Conservation (phyloP, 768 basidiomycete genomes). For the Sutorius australiensis region DNA sequence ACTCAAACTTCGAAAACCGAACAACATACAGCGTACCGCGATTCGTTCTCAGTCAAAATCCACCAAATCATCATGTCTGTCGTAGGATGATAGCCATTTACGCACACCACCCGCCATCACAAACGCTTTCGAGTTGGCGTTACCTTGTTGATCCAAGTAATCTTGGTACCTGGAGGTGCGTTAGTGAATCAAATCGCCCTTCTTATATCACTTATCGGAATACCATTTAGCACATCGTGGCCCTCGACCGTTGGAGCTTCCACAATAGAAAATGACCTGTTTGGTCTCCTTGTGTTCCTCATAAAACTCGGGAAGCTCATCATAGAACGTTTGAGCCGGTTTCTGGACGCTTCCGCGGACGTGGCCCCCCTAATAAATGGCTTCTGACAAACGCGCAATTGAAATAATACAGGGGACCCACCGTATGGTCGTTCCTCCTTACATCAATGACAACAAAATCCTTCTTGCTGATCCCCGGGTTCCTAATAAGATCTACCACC, state of each 20-base stretch:
- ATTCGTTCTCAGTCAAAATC: slow-evolving; percentile 16
- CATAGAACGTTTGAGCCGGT: slow-evolving; percentile 49
- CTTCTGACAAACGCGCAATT: neutral
- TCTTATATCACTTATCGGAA: neutral
- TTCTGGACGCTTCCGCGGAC: slow-evolving; percentile 48
- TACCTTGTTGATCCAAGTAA: slow-evolving; percentile 34
- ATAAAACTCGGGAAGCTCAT: slow-evolving; percentile 40
- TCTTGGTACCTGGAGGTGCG: slow-evolving; percentile 45
- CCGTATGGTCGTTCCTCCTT: slow-evolving; percentile 43
- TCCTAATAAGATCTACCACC: slow-evolving; percentile 33
- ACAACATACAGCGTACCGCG: neutral
- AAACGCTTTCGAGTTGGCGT: slow-evolving; percentile 36
- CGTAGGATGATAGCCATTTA: slow-evolving; percentile 35
- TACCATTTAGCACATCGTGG: slow-evolving; percentile 57
- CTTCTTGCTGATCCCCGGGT: slow-evolving; percentile 4
- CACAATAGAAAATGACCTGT: slow-evolving; percentile 53
- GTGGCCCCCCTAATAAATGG: slow-evolving; percentile 45
- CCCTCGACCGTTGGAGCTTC: slow-evolving; percentile 47
- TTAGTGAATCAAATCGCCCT: neutral
- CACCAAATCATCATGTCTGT: slow-evolving; percentile 22
- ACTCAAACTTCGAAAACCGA: neutral
- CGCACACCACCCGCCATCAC: slow-evolving; percentile 43
- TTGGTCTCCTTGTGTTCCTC: slow-evolving; percentile 37
- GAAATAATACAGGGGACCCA: slow-evolving; percentile 20
- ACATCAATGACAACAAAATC: slow-evolving; percentile 49